Base-by-base conservation (phyloP, 169 alveolate genomes). In the Plasmodium falciparum region DNA sequence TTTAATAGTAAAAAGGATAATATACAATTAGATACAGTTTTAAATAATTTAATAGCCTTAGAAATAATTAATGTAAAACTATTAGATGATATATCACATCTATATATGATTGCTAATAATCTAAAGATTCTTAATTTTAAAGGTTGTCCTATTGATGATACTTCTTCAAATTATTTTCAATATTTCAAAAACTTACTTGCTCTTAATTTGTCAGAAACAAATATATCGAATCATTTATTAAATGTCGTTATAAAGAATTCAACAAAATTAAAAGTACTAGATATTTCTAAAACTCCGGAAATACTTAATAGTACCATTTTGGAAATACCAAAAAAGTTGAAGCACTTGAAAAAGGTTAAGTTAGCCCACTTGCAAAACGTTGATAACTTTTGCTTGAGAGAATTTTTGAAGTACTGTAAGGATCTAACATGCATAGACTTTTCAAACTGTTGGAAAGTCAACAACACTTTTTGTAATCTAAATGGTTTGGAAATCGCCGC, bases 371-470 rank as follows among this genome's bases (percentile, higher is more conserved):
- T 80, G 43, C 65, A 49, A 33, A 67, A 80, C 49, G 90, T 80
- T 17, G 90, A 80, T 80, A 80, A 80, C n/a, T 80, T 80, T 47
- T 65, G 83, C 73, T 59, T 80, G 15, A 17, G 90, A 29, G 80
- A 80, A 54, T 67, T 80, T 47, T 72, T 80, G 24, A 80, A 80
- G 26, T 26, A 80, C 50, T 80, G 80, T 59, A 80, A 26, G 49
- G 62, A 67, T 59, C 62, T 80, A 58, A 62, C 24, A 67, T 29
- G 73, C 26, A 67, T 80, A 22, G 90, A 80, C 66, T 80, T 80
- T 47, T 66, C 90, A 56, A 67, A 20, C 29, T 80, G 90, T 49
- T 80, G 90, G 90, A 80, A 80, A 9, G 90, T 80, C 12, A 80
- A 80, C 29, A 80, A 80, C 17, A 52, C 83, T 22, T 80, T 80